These are phyloP conservation scores for Gardenia jasminoides DNA, from an alignment of 257 asterid genomes.

Conservation along the genomic window DNA sequence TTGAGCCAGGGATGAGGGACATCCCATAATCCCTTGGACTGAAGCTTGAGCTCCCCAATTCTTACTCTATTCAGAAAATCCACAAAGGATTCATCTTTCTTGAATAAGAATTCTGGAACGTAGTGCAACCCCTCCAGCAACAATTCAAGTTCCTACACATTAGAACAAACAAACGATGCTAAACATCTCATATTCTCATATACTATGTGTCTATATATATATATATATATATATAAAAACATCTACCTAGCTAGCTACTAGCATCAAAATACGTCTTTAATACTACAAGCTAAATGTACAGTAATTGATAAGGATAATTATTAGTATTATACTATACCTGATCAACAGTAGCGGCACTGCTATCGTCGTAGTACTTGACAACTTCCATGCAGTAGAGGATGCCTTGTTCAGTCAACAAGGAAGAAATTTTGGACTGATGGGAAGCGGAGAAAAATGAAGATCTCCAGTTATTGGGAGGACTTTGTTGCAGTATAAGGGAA, in stretches of 20 bases:
- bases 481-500: conserved; percentile 45
- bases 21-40: conserved; percentile 34
- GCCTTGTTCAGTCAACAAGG: conserved; percentile 34
- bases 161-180: neutral
- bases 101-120: conserved; percentile 38
- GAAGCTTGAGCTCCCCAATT: conserved; percentile 38
- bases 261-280: neutral
- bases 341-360: conserved; percentile 22
- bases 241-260: too few relatives aligned
- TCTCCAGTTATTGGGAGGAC: conserved; percentile 63
- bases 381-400: conserved; percentile 52
- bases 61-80: conserved; percentile 61
- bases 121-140: conserved; percentile 33
- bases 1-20: conserved; percentile 86
- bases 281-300: too few relatives aligned
- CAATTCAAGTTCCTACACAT: conserved; percentile 36
- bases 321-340: conserved; percentile 27
- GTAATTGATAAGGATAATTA: neutral
- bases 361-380: conserved; percentile 54
- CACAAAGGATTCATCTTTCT: conserved; percentile 36
- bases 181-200: neutral
- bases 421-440: conserved; percentile 40
- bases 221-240: neutral
- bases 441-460: conserved; percentile 54
- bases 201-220: too few relatives aligned